These are phyloP conservation scores for Ustilago hordei DNA, from an alignment of 1,284 basidiomycete species.

Conservation along the genomic window DNA sequence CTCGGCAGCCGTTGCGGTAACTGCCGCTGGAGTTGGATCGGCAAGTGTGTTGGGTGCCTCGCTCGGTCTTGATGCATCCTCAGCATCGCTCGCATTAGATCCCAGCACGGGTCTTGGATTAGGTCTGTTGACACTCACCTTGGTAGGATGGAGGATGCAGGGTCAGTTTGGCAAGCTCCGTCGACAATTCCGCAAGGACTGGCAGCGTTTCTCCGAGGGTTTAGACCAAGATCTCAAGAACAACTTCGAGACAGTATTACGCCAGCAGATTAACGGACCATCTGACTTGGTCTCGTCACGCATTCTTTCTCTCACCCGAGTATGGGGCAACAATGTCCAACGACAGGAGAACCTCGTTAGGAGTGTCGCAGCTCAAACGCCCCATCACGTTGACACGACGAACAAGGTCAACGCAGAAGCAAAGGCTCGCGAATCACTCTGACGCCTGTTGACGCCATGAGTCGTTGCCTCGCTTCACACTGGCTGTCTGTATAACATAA, in stretches of 20 bases:
- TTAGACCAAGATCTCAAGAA: constrained; percentile 55
- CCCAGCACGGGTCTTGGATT: constrained; percentile 61
- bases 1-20: constrained; percentile 40
- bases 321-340: constrained; percentile 12
- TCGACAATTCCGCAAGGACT: constrained; percentile 66
- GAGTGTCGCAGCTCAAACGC: neutral
- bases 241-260: constrained; percentile 30
- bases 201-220: constrained; percentile 57
- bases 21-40: constrained; percentile 36
- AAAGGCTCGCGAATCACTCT: neutral
- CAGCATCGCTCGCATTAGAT: constrained; percentile 50
- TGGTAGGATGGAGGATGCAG: constrained; percentile 68
- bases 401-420: neutral
- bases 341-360: constrained; percentile 17
- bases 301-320: constrained; percentile 12
- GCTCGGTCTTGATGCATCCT: constrained; percentile 29
- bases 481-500: neutral
- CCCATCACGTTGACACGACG: neutral
- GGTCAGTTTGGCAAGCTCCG: constrained; percentile 65
- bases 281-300: constrained; percentile 23
- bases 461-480: neutral
- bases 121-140: constrained; percentile 59
- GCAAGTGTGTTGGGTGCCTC: constrained; percentile 46
- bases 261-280: constrained; percentile 27
- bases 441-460: neutral